phyloP scores from a whole-genome alignment of 139 green algal genomes.

The Closterium sp. region DNA sequence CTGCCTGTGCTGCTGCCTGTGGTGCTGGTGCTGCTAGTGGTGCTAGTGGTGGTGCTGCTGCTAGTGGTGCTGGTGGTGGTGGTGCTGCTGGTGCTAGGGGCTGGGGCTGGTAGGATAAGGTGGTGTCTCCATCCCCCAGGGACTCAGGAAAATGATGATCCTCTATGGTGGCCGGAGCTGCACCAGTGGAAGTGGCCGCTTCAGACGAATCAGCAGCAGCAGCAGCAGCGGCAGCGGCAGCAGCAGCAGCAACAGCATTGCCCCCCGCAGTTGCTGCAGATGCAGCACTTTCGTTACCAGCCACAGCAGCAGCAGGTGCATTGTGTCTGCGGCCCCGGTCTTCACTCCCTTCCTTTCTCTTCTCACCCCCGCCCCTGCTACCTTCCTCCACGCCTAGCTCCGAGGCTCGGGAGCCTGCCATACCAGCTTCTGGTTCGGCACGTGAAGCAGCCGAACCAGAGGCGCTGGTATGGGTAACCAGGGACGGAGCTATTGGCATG shows the following conservation, averaged over 20 bases:
- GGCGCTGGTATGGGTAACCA: background rate
- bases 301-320: background rate
- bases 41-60: background rate
- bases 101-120: no score
- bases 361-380: background rate
- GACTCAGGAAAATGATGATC: background rate
- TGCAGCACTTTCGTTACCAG: background rate
- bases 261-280: background rate
- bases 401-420: no score
- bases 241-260: background rate
- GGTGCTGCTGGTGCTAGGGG: background rate
- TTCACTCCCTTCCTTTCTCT: background rate
- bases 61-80: no score
- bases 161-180: no score
- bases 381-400: background rate
- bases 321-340: no score
- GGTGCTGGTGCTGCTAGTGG: no score
- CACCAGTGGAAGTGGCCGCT: no score
- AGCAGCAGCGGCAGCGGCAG: no score
- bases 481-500: background rate
- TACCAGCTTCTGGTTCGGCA: no score
- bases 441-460: background rate
- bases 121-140: background rate
- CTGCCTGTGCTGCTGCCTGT: background rate
- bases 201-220: background rate